A percentile compares a stretch with the other conserved stretches of the same genome.
Evolutionary conservation across 1,284 basidiomycete genomes (phyloP).

Genomic region (Porogramme epimiltina): DNA sequence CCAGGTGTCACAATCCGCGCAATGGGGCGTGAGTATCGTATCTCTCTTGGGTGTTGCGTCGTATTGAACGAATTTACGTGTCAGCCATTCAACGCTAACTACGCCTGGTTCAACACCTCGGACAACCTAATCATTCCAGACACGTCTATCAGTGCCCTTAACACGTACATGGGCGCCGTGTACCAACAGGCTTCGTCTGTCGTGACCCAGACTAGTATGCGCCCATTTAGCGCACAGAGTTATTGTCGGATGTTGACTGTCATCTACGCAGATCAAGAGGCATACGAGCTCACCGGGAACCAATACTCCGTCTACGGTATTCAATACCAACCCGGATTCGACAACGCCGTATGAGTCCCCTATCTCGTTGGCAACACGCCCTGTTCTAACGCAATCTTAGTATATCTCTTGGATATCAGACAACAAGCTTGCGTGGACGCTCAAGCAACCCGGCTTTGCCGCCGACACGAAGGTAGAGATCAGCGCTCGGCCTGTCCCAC

Average conservation of each 20-base stretch:
- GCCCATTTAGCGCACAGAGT: conserved; percentile 4
- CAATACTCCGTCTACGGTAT: conserved; percentile 61
- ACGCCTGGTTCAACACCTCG: conserved; percentile 43
- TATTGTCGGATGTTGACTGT: background rate
- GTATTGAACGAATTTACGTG: no score
- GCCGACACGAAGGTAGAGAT: conserved; percentile 71
- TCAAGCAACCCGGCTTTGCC: conserved; percentile 69
- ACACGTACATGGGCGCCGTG: conserved; percentile 54
- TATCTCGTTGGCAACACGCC: background rate
- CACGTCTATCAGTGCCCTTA: conserved; percentile 41
- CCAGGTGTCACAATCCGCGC: conserved; percentile 46
- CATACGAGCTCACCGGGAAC: conserved; percentile 43
- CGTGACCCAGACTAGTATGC: conserved; percentile 26
- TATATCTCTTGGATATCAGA: conserved; percentile 85
- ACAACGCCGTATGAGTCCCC: conserved; percentile 30
- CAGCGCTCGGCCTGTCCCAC: conserved; percentile 71
- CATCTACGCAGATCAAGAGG: conserved; percentile 34
- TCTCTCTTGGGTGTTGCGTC: no score
- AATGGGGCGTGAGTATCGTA: conserved; percentile 32
- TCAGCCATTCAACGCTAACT: conserved; percentile 48
- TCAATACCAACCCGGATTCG: conserved; percentile 54
- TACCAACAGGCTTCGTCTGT: conserved; percentile 51
- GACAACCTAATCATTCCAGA: conserved; percentile 45
- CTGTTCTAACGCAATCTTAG: conserved; percentile 32
- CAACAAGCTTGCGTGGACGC: conserved; percentile 69